Base-by-base conservation (phyloP, 75 land plant genomes). In the Larix kaempferi region DNA sequence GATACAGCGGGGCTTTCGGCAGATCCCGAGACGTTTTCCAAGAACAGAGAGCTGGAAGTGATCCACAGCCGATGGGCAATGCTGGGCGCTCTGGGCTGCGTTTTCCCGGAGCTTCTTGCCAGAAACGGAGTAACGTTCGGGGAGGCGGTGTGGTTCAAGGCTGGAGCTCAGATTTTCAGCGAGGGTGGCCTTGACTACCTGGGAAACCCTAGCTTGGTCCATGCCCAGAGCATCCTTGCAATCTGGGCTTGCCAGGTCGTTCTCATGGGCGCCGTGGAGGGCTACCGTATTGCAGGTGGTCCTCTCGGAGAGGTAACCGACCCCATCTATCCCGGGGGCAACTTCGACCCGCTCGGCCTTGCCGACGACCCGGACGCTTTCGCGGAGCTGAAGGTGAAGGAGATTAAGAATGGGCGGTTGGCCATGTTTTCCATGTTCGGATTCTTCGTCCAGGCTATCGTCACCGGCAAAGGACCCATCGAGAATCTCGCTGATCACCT, bases 341-440 rank as follows among this genome's bases (percentile, higher is more conserved):
- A 87, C 85, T 88, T 88, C 60, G 89, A 88, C 78, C 89, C 89
- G 2, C 81, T 88, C 56, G 89, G 89, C 1, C 67, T 88, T 55
- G 90, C 90, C 11, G 90, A 88, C 5, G 90, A 88, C 83, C 88
- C 90, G 1, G 90, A 88, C 75, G 90, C 90, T 0, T 86, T 86
- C 27, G 90, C 90, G 14, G 90, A 88, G 88, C 77, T 88, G 57
- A 88, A 88, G 85, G 90, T 88, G 22, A 88, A 88, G 90, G 90
- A 88, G 79, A 16, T 88, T 79, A 88, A 88, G 90, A 92, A 92
- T 37, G 94, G 94, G 4, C 84, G 94, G 59, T 65, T 92, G 74
- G 94, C 94, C n/a, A 92, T 92, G 92, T 92, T 92, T 75, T 85
- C 94, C 74, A 88, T 91, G 92, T 88, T 91, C 35, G 92, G 92